Base-by-base conservation (phyloP, 495 filamentous ascomycete genomes). In the Hypomontagnella monticulosa region DNA sequence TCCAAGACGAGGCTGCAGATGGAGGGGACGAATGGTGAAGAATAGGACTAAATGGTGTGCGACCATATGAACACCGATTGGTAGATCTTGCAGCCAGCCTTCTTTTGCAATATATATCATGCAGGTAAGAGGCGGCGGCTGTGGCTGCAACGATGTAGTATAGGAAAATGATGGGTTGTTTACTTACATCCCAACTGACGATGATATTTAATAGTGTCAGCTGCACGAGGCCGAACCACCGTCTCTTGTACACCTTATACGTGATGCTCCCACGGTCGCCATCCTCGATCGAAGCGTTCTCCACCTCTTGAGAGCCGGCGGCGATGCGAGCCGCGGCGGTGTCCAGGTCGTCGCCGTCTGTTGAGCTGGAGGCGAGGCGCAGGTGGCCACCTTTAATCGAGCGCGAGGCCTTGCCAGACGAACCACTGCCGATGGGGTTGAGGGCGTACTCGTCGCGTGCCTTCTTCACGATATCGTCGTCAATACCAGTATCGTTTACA, bases 161-260 rank as follows among this genome's bases (percentile, higher is more conserved):
- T 9, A 50, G 34, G 16, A 41, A 19, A 54, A 42, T 16, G 19
- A 36, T 18, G 16, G 36, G 16, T 12, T 16, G 27, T 11, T 18
- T 38, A 85, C 91, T 83, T 85, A 96, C 93, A 82, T 95, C 92
- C 94, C 93, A 97, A 72, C 90, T 94, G 23, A 96, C 88, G 53
- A 99, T 86, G 48, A 97, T 91, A 73, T 98, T 99, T 75, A 97
- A 71, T 69, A 98, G 75, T 12, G 93, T 89, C 67, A 98, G 75
- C 77, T 96, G 89, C 14, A 84, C 78, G 50, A 99, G 77, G 0
- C 95, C 95, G 77, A 96, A 93, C 86, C 92, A 99, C 33, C 95
- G 81, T 61, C 92, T 83, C 77, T 91, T 95, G 67, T 99, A 98
- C 48, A 96, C 89, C 70, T 85, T 87, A 74, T 92, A 97, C 38